Percentiles rank a stretch among this genome's conserved stretches.
These are phyloP conservation scores for Penicillium sp. DNA, from an alignment of 2,329 filamentous ascomycete genomes.

Conservation along the genomic window DNA sequence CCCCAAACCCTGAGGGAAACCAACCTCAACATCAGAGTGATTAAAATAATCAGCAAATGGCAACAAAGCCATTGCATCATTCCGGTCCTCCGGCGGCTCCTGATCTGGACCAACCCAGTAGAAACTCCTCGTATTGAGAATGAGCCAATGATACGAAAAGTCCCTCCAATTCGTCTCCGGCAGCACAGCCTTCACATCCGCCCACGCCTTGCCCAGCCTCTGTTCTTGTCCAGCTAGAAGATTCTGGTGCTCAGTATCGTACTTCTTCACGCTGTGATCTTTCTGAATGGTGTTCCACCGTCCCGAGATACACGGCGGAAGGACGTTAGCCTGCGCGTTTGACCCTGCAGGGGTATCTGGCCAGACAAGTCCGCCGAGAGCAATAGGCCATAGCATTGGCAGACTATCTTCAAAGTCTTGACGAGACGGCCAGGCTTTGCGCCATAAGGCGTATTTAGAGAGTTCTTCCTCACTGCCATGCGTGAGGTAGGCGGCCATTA, in stretches of 20 bases:
- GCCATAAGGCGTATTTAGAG: conserved; percentile 57
- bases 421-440: conserved; percentile 63
- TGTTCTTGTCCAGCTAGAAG: conserved; percentile 51
- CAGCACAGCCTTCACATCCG: conserved; percentile 42
- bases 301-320: conserved; percentile 40
- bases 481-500: conserved; percentile 67
- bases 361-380: conserved; percentile 38
- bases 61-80: conserved; percentile 47
- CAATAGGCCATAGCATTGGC: conserved; percentile 55
- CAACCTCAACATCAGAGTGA: conserved; percentile 43
- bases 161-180: conserved; percentile 42
- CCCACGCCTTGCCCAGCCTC: conserved; percentile 54
- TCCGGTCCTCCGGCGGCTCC: conserved; percentile 37
- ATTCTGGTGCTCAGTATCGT: conserved; percentile 35
- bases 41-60: conserved; percentile 51
- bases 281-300: conserved; percentile 33
- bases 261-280: conserved; percentile 23
- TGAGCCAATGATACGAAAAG: conserved; percentile 59
- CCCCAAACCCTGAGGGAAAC: conserved; percentile 6
- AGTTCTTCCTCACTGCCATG: conserved; percentile 48
- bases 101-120: conserved; percentile 51
- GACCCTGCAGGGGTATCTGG: conserved; percentile 24
- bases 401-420: conserved; percentile 59
- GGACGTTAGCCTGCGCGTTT: conserved; percentile 11
- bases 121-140: conserved; percentile 61